Evolutionary conservation across 306 rosid genomes (phyloP).

Genomic region (Neltuma alba): DNA sequence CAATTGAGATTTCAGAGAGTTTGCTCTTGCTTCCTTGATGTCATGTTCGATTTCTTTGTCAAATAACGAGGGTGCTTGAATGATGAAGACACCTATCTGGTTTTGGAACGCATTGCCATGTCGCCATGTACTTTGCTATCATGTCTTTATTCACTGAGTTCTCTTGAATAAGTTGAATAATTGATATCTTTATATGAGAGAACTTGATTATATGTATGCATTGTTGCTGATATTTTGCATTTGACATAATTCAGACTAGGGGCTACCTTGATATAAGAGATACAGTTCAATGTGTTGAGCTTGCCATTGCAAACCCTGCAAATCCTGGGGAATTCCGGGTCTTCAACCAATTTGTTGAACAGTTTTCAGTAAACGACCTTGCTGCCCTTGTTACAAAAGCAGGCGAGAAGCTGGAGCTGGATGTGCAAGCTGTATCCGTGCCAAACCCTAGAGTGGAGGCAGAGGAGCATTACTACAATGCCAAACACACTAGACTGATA

Average conservation of each 20-base stretch:
- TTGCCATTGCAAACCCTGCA: conserved; percentile 93
- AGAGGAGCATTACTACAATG: conserved; percentile 97
- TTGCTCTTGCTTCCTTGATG: neutral
- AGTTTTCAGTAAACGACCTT: conserved; percentile 85
- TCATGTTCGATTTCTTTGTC: neutral
- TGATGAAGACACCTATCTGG: neutral
- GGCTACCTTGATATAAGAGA: conserved; percentile 97
- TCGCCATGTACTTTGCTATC: conserved; percentile 8
- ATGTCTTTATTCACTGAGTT: conserved; percentile 8
- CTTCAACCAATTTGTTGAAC: conserved; percentile 94
- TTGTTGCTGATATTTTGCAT: conserved; percentile 30
- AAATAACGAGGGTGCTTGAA: neutral
- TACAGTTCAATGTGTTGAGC: conserved; percentile 94
- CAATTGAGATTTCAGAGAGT: neutral
- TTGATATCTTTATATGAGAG: neutral
- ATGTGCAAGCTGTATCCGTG: conserved; percentile 72
- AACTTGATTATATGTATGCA: neutral
- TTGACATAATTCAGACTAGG: conserved; percentile 71
- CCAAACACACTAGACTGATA: conserved; percentile 87
- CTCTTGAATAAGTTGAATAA: conserved; percentile 13
- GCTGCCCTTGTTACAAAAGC: conserved; percentile 80
- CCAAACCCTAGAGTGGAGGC: conserved; percentile 98
- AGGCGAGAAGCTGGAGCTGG: conserved; percentile 81
- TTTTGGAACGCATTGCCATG: neutral
- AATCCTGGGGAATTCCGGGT: conserved; percentile 84